phyloP scores from a whole-genome alignment of 257 asterid species.

The Rubia yunnanensis region DNA sequence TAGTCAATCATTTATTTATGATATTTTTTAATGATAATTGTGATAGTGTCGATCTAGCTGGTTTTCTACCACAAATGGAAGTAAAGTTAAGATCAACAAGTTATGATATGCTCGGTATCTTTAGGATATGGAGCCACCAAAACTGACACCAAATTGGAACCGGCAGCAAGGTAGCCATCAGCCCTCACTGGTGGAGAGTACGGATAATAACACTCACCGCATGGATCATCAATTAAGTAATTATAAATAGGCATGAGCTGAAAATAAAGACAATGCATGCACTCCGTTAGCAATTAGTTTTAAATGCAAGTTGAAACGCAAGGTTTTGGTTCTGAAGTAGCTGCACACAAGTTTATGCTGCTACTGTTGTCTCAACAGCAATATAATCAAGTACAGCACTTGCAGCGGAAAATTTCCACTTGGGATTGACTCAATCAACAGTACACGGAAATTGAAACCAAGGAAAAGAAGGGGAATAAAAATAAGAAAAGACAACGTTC shows the following conservation, averaged over 20 bases:
- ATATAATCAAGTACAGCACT: conserved; percentile 89
- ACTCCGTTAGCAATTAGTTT: background rate
- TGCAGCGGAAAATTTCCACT: conserved; percentile 99
- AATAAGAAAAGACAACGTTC: conserved; percentile 15
- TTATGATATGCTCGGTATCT: background rate
- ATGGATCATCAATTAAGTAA: background rate
- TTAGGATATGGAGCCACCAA: background rate
- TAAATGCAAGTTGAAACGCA: conserved; percentile 82
- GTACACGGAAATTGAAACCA: conserved; percentile 19
- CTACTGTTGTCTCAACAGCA: conserved; percentile 79
- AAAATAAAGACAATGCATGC: background rate
- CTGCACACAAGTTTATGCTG: conserved; percentile 85
- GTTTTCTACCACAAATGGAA: too few species aligned
- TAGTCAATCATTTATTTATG: too few species aligned
- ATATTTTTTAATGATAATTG: too few species aligned
- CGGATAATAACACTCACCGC: background rate
- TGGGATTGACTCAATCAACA: conserved; percentile 93
- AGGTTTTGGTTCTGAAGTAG: conserved; percentile 69
- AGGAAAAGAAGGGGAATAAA: conserved; percentile 11
- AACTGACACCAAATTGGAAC: background rate
- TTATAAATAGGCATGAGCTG: background rate
- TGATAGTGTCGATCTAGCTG: too few species aligned
- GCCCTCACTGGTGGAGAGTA: background rate
- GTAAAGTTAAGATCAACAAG: background rate
- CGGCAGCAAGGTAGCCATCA: background rate